Base-by-base conservation (phyloP, 805 yeast genomes). In the Starmerella asiatica region DNA sequence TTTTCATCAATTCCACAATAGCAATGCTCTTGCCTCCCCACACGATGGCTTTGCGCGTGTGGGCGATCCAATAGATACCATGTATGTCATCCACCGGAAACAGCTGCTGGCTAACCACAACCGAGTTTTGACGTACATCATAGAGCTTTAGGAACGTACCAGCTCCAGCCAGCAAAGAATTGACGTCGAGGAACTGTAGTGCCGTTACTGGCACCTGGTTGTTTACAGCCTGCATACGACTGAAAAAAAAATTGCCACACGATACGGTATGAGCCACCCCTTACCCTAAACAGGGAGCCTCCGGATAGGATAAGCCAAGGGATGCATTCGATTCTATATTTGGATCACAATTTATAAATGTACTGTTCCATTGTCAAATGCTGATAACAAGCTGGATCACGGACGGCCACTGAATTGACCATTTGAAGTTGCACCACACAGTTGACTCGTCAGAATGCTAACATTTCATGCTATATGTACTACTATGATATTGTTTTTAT, bases 61-160 rank as follows among this genome's bases (percentile, higher is more conserved):
- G 60, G 1, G 60, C 58, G 27, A 36, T 31, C 4, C 73, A 56
- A 2, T 67, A 57, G 24, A 88, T 72, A n/a, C 83, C 80, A 55
- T 88, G 96, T 28, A 88, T 75, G 54, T 84, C 86, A 58, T 83
- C 82, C 39, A 75, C 65, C n/a, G 58, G 56, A 56, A 88, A 80
- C 1, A 82, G 57, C 38, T 66, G 64, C 29, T 61, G 58, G 17
- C 60, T 54, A 40, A 54, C 57, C 2, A 73, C 21, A 17, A 71
- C 56, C 18, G 53, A 39, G 4, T 65, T 63, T 0, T 62, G 53
- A 14, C 48, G 53, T 53, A 71, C 64, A 45, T 70, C 63, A 56
- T 71, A 78, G 1, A 75, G 59, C 48, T 71, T 69, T 39, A 85
- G 54, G 11, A 56, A 56, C 2, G 91, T 79, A 0, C 96, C 96